Percentiles rank a stretch among this genome's conserved stretches.
Evolutionary conservation across 2,329 filamentous ascomycete genomes (phyloP).

Genomic region (Cladosporium sp.): DNA sequence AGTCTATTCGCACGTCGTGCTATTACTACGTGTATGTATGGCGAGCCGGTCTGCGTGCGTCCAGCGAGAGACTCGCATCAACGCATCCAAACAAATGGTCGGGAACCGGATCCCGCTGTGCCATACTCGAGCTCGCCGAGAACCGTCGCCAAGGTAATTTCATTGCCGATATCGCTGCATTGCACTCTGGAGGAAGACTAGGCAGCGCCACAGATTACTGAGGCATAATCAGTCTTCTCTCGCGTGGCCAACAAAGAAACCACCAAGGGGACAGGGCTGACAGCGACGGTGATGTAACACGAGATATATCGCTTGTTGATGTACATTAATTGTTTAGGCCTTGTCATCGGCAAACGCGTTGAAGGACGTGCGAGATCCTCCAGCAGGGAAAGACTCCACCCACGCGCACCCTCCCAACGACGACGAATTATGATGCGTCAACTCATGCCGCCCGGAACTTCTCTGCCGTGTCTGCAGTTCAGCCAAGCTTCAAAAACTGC

Average conservation of each 20-base stretch:
- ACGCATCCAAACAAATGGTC: neutral
- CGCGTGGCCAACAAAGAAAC: neutral
- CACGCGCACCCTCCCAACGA: neutral
- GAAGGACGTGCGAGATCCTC: conserved; percentile 8
- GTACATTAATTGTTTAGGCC: neutral
- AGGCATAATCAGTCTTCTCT: neutral
- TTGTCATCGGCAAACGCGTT: neutral
- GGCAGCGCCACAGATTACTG: neutral
- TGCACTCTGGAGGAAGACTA: neutral
- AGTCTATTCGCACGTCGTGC: neutral
- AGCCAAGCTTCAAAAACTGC: neutral
- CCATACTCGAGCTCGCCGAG: neutral
- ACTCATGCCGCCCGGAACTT: neutral
- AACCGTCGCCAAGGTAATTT: neutral
- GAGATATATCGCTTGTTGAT: neutral
- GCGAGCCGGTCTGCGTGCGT: neutral
- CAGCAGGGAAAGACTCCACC: neutral
- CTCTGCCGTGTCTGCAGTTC: conserved; percentile 1
- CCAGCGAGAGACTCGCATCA: neutral
- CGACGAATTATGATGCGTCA: conserved; percentile 4
- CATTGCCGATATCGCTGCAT: neutral
- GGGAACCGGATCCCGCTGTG: neutral
- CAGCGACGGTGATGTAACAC: neutral
- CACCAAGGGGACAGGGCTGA: neutral
- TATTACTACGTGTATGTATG: neutral